Base-by-base conservation (phyloP, 202 grass and related monocot species). In the Setaria viridis region DNA sequence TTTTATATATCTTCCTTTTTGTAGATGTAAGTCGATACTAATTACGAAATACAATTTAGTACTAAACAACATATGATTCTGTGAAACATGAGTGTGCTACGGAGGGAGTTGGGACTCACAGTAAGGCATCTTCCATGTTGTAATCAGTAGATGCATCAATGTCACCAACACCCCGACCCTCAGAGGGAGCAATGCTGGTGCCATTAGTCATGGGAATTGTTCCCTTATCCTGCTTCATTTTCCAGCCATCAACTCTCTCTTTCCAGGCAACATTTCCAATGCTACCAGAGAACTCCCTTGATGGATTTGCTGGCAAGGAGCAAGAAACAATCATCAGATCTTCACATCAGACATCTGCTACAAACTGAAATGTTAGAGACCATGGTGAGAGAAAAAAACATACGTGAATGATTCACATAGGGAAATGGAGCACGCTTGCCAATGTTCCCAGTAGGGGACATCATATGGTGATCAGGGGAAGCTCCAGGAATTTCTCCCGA, bases 171-270 rank as follows among this genome's bases (percentile, higher is more conserved):
- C 93, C 97, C 54, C 97, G 94, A 29, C 96, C 96, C 79, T 99
- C 97, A 75, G 97, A 99, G 71, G 94, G 94, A 70, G 97, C 93
- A 86, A 94, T 90, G 89, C 97, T 99, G 53, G 97, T 96, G 51
- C 93, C 97, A 85, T 96, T 99, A 35, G 92, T 96, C 91, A 97
- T 97, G 79, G 97, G 92, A 72, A 88, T 85, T 25, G 88, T 84
- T 47, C 92, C 93, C 81, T 99, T 99, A 54, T 99, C 97, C 80
- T 96, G 93, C 75, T 99, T 99, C 93, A 99, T 94, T 91, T 99
- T 99, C 97, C 97, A 99, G 58, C 97, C 97, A 88, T 99, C 97
- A 54, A 99, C 97, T 83, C 97, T 99, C 84, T 99, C 97, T 94
- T 99, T 99, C 97, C 97, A 99, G 49, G 97, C 97, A 86, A 95